Percentiles rank a stretch among this genome's conserved stretches.
phyloP scores from a whole-genome alignment of 805 yeast genomes.

The Ogataea sp. region DNA sequence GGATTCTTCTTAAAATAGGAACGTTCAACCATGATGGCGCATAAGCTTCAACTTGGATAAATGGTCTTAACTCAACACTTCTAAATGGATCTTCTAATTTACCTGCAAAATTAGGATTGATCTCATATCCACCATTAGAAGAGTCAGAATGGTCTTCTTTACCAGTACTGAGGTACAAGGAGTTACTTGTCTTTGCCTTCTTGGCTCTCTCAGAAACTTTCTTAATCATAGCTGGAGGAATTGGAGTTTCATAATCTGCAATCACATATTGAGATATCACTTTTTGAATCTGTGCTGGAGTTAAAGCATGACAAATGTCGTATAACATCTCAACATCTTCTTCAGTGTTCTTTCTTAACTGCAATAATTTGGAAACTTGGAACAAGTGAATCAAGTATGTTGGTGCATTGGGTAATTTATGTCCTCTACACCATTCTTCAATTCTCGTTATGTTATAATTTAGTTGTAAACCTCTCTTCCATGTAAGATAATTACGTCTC shows the following conservation, averaged over 20 bases:
- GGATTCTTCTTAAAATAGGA: conserved; percentile 81
- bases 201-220: conserved; percentile 77
- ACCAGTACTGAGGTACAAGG: too few species aligned
- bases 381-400: conserved; percentile 76
- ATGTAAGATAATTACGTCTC: conserved; percentile 89
- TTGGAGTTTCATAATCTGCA: conserved; percentile 93
- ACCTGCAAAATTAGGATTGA: conserved; percentile 60
- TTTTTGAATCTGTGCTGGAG: conserved; percentile 93
- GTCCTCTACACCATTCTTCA: conserved; percentile 98
- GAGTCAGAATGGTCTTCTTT: too few species aligned
- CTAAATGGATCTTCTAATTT: conserved; percentile 82
- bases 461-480: conserved; percentile 97
- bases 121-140: too few species aligned
- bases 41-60: conserved; percentile 77
- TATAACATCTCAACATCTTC: conserved; percentile 88
- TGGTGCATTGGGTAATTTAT: conserved; percentile 82
- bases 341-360: conserved; percentile 79
- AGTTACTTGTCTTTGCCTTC: conserved; percentile 43
- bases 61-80: conserved; percentile 64
- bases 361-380: conserved; percentile 90
- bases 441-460: conserved; percentile 93
- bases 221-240: conserved; percentile 71
- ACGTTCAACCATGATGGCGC: conserved; percentile 92
- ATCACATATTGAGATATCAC: conserved; percentile 80
- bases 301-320: conserved; percentile 90